Evolutionary conservation across 257 asterid species (phyloP).

Genomic region (Ajuga chamaepitys): DNA sequence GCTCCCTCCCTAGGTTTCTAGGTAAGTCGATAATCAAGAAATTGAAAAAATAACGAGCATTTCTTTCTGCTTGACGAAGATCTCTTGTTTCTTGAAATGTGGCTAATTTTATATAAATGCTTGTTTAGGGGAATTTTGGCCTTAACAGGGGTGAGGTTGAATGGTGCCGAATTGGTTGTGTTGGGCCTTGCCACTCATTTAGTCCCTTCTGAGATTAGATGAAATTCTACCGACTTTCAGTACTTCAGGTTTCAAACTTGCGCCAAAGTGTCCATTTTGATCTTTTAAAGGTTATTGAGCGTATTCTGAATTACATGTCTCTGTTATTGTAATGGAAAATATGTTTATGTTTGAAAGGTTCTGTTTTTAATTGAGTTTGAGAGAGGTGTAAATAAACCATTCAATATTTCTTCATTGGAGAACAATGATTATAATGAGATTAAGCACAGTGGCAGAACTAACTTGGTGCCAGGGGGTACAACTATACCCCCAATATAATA

Average conservation of each 20-base stretch:
- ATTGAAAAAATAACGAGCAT: not conserved
- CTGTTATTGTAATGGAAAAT: not conserved
- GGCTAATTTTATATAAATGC: slow-evolving; percentile 9
- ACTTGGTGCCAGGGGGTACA: too few relatives aligned
- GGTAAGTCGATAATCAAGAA: slow-evolving; percentile 36
- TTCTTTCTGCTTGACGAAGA: not conserved
- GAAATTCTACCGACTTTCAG: not conserved
- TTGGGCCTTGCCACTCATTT: slow-evolving; percentile 87
- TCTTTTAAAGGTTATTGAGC: not conserved
- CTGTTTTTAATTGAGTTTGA: not conserved
- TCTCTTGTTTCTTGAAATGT: not conserved
- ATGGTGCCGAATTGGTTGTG: slow-evolving; percentile 75
- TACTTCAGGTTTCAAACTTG: not conserved
- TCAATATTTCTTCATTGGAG: too few relatives aligned
- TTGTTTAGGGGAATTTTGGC: slow-evolving; percentile 78
- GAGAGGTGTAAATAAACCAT: not conserved
- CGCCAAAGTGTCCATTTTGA: not conserved
- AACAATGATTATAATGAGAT: too few relatives aligned
- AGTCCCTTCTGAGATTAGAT: slow-evolving; percentile 74
- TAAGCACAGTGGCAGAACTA: too few relatives aligned
- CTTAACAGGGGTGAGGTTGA: slow-evolving; percentile 84
- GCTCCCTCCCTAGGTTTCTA: slow-evolving; percentile 64
- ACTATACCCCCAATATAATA: too few relatives aligned
- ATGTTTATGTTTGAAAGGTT: not conserved
- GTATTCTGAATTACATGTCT: not conserved